Evolutionary conservation across 2,329 filamentous ascomycete species (phyloP).

Genomic region (Helotiales sp.): DNA sequence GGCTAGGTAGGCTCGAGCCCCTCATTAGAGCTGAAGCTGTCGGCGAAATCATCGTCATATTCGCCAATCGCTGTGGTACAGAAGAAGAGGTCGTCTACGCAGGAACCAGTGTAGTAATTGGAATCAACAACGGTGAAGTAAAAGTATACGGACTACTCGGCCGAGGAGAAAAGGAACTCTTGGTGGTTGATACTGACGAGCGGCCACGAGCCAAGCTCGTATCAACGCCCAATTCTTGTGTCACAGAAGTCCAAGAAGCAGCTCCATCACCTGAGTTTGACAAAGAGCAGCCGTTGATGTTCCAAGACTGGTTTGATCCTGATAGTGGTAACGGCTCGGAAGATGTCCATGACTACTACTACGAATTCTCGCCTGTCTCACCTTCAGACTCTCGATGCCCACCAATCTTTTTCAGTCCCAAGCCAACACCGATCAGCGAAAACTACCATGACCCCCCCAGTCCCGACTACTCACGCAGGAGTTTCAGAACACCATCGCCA

Average conservation of each 20-base stretch:
- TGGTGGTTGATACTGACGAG: conserved; percentile 65
- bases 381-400: not conserved
- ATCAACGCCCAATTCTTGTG: conserved; percentile 27
- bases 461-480: not conserved
- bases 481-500: not conserved
- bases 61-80: conserved; percentile 72
- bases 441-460: not conserved
- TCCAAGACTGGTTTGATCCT: not conserved
- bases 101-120: conserved; percentile 64
- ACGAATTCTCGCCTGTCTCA: conserved; percentile 7
- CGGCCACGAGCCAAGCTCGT: conserved; percentile 35
- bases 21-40: conserved; percentile 56
- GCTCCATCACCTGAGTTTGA: not conserved
- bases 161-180: conserved; percentile 67
- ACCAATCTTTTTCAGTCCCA: not conserved
- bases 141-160: conserved; percentile 72
- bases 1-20: conserved; percentile 74
- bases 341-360: not conserved
- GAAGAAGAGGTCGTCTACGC: conserved; percentile 55
- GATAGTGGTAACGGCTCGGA: not conserved
- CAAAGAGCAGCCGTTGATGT: not conserved
- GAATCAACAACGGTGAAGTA: conserved; percentile 67
- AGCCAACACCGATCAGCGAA: not conserved
- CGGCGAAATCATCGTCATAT: conserved; percentile 69
- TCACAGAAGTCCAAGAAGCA: conserved; percentile 7